These are phyloP conservation scores for Aphanomyces cochlioides DNA, from an alignment of 352 stramenopile species.

Conservation along the genomic window DNA sequence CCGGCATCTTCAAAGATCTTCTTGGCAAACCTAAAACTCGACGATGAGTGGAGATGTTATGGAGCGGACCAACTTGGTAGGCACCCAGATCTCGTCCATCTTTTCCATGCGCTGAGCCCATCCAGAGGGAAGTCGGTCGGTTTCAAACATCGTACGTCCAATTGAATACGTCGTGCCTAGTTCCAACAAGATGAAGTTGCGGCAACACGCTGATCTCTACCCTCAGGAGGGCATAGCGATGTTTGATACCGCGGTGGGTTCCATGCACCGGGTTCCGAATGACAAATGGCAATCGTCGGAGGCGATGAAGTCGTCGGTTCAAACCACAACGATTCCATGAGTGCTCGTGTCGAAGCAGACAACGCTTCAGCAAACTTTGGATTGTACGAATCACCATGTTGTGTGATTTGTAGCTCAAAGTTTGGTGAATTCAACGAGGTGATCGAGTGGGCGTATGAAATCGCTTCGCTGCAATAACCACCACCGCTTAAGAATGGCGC, in stretches of 20 bases:
- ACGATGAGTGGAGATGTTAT: not conserved
- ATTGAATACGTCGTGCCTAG: conserved; percentile 52
- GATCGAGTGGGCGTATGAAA: conserved; percentile 78
- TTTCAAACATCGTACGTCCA: conserved; percentile 94
- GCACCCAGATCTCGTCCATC: conserved; percentile 94
- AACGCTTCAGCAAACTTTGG: conserved; percentile 30
- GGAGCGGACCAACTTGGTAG: conserved; percentile 47
- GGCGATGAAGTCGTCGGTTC: conserved; percentile 11
- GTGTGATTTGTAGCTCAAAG: conserved; percentile 31
- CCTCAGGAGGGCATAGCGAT: conserved; percentile 54
- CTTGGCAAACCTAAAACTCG: conserved; percentile 54
- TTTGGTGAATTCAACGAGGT: conserved; percentile 30
- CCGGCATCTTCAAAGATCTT: conserved; percentile 65
- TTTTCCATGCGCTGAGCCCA: conserved; percentile 84
- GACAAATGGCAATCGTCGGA: conserved; percentile 77
- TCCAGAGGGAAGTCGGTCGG: conserved; percentile 86
- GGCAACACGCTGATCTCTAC: not conserved
- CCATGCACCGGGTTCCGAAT: conserved; percentile 92
- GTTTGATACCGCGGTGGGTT: conserved; percentile 68
- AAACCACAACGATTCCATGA: conserved; percentile 24
- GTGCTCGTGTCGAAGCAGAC: not conserved
- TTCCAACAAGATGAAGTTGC: too few relatives aligned
- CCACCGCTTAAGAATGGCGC: conserved; percentile 89
- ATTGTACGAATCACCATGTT: conserved; percentile 50
- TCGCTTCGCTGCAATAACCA: conserved; percentile 90